Evolutionary conservation across 805 yeast genomes (phyloP).

Genomic region (Myxozyma neotropica): DNA sequence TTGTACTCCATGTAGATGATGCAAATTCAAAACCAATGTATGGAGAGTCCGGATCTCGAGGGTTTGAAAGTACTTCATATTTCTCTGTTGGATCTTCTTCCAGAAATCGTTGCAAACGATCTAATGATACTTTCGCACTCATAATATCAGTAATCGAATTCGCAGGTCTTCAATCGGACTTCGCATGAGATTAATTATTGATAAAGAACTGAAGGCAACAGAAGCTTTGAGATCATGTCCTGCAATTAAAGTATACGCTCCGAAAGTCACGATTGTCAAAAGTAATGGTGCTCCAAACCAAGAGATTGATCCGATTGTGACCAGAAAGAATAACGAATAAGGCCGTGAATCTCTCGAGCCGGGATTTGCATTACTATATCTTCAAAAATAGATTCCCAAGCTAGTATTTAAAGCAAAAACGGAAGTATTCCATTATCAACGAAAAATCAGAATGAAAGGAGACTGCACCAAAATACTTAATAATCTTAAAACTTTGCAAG

Average conservation of each 20-base stretch:
- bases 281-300: slow-evolving; percentile 2
- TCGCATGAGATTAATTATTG: slow-evolving; percentile 74
- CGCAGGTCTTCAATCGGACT: slow-evolving; percentile 79
- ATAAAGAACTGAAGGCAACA: slow-evolving; percentile 81
- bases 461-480: slow-evolving; percentile 82
- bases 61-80: slow-evolving; percentile 66
- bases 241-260: slow-evolving; percentile 1
- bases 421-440: too few species aligned
- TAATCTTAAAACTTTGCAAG: slow-evolving; percentile 85
- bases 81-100: slow-evolving; percentile 76
- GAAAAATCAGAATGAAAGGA: too few species aligned
- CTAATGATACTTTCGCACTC: slow-evolving; percentile 82
- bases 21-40: slow-evolving; percentile 72
- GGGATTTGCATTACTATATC: not conserved
- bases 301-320: slow-evolving; percentile 60
- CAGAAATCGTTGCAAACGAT: slow-evolving; percentile 74
- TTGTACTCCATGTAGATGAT: slow-evolving; percentile 61
- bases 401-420: not conserved
- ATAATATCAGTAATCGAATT: slow-evolving; percentile 78
- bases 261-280: slow-evolving; percentile 7
- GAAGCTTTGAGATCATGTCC: slow-evolving; percentile 8
- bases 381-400: not conserved
- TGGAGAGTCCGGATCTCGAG: slow-evolving; percentile 52
- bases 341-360: slow-evolving; percentile 76
- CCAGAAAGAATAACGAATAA: slow-evolving; percentile 57